phyloP scores from a whole-genome alignment of 495 filamentous ascomycete genomes.

The Lasiosphaeris hirsuta region DNA sequence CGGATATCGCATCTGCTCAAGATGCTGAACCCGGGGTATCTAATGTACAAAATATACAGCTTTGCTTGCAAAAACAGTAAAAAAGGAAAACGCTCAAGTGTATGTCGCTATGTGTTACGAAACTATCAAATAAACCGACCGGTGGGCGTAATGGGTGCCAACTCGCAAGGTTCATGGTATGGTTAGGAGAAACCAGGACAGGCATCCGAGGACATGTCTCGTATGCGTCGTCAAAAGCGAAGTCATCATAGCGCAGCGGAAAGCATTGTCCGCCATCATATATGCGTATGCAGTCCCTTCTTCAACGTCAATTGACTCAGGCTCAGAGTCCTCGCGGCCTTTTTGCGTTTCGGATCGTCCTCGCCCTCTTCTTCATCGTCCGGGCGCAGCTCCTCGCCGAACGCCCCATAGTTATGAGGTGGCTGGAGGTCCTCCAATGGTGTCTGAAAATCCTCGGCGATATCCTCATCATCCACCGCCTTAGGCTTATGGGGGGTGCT shows the following conservation, averaged over 20 bases:
- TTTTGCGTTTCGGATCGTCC: constrained; percentile 38
- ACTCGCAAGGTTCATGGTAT: background rate
- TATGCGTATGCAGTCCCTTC: constrained; percentile 26
- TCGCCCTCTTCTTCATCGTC: constrained; percentile 27
- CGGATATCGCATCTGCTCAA: no score
- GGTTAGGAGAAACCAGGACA: background rate
- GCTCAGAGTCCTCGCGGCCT: constrained; percentile 46
- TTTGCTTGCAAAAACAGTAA: background rate
- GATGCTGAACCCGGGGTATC: constrained; percentile 11
- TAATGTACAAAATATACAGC: constrained; percentile 16
- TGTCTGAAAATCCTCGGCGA: constrained; percentile 42
- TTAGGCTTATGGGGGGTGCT: constrained; percentile 19
- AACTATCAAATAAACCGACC: background rate
- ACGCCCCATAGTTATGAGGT: constrained; percentile 38
- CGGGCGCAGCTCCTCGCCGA: constrained; percentile 41
- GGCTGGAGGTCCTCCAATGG: constrained; percentile 35
- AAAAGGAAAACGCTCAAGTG: background rate
- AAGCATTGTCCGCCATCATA: constrained; percentile 6
- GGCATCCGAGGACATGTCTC: background rate
- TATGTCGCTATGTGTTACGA: background rate
- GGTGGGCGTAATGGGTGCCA: background rate
- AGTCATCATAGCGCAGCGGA: no score
- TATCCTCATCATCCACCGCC: constrained; percentile 18
- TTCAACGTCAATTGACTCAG: constrained; percentile 48
- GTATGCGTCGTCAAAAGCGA: background rate